Percentiles rank a stretch among this genome's conserved stretches.
These are phyloP conservation scores for Lepidium africanum DNA, from an alignment of 345 rosid genomes.

Conservation along the genomic window DNA sequence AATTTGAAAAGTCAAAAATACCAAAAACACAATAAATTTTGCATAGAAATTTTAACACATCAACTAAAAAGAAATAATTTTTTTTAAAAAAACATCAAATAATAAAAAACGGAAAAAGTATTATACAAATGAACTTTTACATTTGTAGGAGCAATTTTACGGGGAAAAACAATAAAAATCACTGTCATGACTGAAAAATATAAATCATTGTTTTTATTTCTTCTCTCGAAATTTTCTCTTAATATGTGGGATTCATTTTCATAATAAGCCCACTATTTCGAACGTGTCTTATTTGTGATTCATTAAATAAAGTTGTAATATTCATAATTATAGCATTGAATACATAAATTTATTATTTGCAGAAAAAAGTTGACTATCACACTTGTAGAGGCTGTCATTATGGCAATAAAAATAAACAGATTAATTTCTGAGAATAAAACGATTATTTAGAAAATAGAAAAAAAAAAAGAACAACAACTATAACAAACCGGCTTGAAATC, in stretches of 20 bases:
- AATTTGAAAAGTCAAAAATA: no score
- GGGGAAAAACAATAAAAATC: background rate
- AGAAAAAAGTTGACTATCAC: slow-evolving; percentile 20
- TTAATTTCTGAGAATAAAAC: background rate
- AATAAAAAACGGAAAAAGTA: no score
- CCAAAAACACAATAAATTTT: no score
- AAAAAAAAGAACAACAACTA: no score
- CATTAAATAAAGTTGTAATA: background rate
- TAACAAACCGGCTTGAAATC: no score
- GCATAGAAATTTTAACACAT: no score
- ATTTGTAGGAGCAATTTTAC: background rate
- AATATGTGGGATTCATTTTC: background rate
- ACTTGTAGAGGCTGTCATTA: slow-evolving; percentile 14
- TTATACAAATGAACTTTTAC: background rate
- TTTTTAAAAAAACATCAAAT: no score
- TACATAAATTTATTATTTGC: slow-evolving; percentile 19
- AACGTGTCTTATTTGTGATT: background rate
- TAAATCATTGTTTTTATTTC: no score
- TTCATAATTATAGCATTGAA: slow-evolving; percentile 2
- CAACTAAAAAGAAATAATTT: no score
- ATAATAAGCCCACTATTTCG: background rate
- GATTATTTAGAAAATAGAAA: no score
- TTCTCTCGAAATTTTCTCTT: background rate
- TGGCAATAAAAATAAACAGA: background rate
- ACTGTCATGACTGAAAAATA: background rate